Conservation (phyloP, 78 protist species). For the Dictyostelium capitatum region DNA sequence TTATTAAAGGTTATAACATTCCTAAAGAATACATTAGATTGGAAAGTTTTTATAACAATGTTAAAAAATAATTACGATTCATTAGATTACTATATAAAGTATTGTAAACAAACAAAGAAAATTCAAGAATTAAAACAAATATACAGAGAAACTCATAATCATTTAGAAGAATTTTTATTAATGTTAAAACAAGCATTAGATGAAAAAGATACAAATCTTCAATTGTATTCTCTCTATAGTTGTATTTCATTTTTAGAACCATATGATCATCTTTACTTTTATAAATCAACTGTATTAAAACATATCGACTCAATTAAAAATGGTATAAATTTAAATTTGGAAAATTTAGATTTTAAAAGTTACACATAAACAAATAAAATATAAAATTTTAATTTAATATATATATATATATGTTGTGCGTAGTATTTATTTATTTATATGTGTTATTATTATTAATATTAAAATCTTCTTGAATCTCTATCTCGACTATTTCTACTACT, state of each 20-base stretch:
- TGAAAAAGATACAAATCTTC: conserved; percentile 26
- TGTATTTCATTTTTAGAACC: conserved; percentile 33
- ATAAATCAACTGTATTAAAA: conserved; percentile 12
- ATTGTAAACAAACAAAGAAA: conserved; percentile 30
- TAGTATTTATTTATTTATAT: too few relatives aligned
- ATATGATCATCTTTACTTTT: conserved; percentile 35
- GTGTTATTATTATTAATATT: neutral
- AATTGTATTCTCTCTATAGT: neutral
- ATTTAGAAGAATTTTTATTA: conserved; percentile 54
- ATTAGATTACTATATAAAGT: conserved; percentile 53
- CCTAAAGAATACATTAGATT: conserved; percentile 7
- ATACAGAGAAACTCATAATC: conserved; percentile 40
- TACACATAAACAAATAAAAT: neutral
- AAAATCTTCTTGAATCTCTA: neutral
- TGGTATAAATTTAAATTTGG: conserved; percentile 27
- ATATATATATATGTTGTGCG: neutral
- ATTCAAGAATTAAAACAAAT: conserved; percentile 12
- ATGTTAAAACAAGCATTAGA: conserved; percentile 22
- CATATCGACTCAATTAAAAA: neutral
- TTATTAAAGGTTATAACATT: conserved; percentile 38
- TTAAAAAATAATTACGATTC: conserved; percentile 28
- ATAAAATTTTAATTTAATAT: neutral
- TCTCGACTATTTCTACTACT: neutral
- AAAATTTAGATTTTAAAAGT: conserved; percentile 10
- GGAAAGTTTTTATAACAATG: conserved; percentile 44